phyloP scores from a whole-genome alignment of 208 protist species.

The Crithidia expoeki region DNA sequence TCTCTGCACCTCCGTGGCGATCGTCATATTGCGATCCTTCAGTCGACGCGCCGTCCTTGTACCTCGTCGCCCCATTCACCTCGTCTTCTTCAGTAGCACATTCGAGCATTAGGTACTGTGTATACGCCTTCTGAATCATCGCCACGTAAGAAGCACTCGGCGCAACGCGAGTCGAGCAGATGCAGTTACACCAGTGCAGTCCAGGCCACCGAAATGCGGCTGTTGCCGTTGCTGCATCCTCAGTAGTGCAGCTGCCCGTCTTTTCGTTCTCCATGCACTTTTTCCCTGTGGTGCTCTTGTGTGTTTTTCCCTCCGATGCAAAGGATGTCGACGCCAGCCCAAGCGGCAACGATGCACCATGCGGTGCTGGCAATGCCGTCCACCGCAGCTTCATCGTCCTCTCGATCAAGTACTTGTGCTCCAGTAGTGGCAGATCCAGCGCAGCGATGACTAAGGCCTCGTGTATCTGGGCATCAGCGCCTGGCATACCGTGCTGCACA shows the following conservation, averaged over 20 bases:
- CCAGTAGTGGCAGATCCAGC: constrained; percentile 31
- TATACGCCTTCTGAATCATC: constrained; percentile 25
- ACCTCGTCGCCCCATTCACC: neutral
- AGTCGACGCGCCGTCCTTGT: too few relatives aligned
- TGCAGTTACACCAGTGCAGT: constrained; percentile 60
- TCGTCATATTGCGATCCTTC: too few relatives aligned
- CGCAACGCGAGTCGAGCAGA: constrained; percentile 26
- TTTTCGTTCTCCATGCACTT: neutral
- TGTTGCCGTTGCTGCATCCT: neutral
- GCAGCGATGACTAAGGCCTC: constrained; percentile 30
- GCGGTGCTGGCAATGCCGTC: constrained; percentile 17
- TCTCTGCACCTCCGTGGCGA: neutral
- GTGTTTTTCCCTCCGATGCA: neutral
- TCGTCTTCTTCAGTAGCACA: constrained; percentile 12
- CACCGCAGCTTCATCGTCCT: constrained; percentile 17
- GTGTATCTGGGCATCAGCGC: constrained; percentile 1
- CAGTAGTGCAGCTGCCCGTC: neutral
- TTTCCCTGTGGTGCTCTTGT: neutral
- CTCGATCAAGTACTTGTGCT: constrained; percentile 16
- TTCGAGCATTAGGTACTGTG: constrained; percentile 2
- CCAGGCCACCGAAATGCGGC: constrained; percentile 37
- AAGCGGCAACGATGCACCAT: constrained; percentile 12
- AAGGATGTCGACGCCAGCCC: constrained; percentile 7
- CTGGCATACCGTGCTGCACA: neutral
- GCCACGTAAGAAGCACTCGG: constrained; percentile 32